A percentile compares a stretch with the other conserved stretches of the same genome.
Evolutionary conservation across 176 grass and related monocot species (phyloP).

Genomic region (Chloris gayana): DNA sequence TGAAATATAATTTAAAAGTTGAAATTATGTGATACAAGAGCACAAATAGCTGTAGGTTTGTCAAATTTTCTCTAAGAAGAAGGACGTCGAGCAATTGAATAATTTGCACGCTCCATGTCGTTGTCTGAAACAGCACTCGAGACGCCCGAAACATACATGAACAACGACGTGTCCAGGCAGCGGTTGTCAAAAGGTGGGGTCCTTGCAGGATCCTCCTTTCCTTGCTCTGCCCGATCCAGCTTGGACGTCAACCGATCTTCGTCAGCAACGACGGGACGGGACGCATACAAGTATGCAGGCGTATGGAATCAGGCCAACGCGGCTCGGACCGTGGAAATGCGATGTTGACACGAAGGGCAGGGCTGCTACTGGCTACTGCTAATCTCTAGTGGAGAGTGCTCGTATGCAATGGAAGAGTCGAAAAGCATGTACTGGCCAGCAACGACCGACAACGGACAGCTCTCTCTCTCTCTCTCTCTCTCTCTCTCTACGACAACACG

Average conservation of each 20-base stretch:
- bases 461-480: not conserved
- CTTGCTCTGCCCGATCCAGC: not conserved
- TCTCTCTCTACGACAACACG: not conserved
- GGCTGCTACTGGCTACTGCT: too few relatives aligned
- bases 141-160: not conserved
- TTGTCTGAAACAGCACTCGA: not conserved
- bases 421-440: not conserved
- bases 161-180: not conserved
- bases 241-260: constrained; percentile 7
- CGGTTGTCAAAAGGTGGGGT: not conserved
- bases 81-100: too few relatives aligned
- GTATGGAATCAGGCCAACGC: not conserved
- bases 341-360: not conserved
- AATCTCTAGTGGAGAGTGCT: not conserved
- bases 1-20: too few relatives aligned
- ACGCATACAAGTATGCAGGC: not conserved
- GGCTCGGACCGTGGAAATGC: constrained; percentile 1
- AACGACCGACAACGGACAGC: not conserved
- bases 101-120: too few relatives aligned
- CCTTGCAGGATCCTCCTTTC: not conserved
- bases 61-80: too few relatives aligned
- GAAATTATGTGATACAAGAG: too few relatives aligned
- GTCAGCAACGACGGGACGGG: not conserved
- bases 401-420: not conserved
- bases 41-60: too few relatives aligned